phyloP scores from a whole-genome alignment of 2,329 filamentous ascomycete genomes.

The Orbilia quercus region DNA sequence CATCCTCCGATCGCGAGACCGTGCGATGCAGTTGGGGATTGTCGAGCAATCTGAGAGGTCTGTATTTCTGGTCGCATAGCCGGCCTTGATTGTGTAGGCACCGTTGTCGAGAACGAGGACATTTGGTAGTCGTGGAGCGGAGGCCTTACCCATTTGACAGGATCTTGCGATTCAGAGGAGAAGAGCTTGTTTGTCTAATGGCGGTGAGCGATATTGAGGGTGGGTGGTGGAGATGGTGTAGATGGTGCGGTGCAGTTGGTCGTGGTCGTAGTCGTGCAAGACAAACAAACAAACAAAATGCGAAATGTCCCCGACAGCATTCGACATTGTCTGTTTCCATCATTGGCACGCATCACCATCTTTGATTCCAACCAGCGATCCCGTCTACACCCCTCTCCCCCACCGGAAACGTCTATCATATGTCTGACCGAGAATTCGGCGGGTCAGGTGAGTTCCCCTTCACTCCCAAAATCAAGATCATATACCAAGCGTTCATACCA shows the following conservation, averaged over 20 bases:
- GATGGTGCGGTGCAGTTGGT: slow-evolving; percentile 3
- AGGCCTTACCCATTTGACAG: slow-evolving; percentile 41
- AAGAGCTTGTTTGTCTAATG: not conserved
- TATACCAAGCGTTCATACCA: not conserved
- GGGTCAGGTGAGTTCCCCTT: slow-evolving; percentile 46
- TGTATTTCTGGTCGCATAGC: slow-evolving; percentile 70
- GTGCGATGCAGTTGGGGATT: slow-evolving; percentile 89
- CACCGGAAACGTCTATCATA: slow-evolving; percentile 16
- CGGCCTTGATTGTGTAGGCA: slow-evolving; percentile 89
- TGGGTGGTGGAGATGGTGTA: slow-evolving; percentile 9
- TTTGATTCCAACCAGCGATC: not conserved
- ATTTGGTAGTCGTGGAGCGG: slow-evolving; percentile 62
- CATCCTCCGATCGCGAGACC: slow-evolving; percentile 79
- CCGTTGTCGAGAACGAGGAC: slow-evolving; percentile 96
- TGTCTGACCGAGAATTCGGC: slow-evolving; percentile 59
- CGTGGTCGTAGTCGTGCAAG: not conserved
- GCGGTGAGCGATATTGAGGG: not conserved
- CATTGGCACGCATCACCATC: slow-evolving; percentile 9
- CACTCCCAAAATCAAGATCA: slow-evolving; percentile 3
- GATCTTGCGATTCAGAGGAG: not conserved
- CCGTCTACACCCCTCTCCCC: slow-evolving; percentile 2
- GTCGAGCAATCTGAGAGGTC: slow-evolving; percentile 71
- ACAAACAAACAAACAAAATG: not conserved
- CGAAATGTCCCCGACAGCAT: too few relatives aligned
- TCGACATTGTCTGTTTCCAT: not conserved